phyloP scores from a whole-genome alignment of 2,329 filamentous ascomycete genomes.

The Cladosporium sp. region DNA sequence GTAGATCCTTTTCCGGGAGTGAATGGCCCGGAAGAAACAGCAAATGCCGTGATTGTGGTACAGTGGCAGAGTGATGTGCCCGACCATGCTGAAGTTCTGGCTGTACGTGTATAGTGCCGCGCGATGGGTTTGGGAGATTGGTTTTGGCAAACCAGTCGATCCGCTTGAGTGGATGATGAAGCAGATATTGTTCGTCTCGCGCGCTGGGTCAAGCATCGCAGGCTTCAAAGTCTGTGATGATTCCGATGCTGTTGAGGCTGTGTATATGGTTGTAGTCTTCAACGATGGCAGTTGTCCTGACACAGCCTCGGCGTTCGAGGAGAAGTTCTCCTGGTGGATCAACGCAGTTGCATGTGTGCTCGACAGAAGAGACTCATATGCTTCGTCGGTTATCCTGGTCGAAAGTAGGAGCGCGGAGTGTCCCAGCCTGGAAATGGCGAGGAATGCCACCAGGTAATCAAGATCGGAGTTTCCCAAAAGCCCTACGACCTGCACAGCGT shows the following conservation, averaged over 20 bases:
- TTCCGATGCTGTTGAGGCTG: constrained; percentile 7
- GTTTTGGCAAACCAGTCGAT: constrained; percentile 58
- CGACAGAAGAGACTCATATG: constrained; percentile 45
- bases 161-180: constrained; percentile 48
- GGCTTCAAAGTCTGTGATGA: constrained; percentile 2
- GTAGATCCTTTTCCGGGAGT: constrained; percentile 44
- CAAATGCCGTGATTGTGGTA: constrained; percentile 56
- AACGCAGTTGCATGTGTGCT: constrained; percentile 32
- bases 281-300: constrained; percentile 19
- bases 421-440: constrained; percentile 52
- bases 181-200: constrained; percentile 29
- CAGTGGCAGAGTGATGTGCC: constrained; percentile 52
- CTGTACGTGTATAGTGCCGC: constrained; percentile 45
- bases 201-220: constrained; percentile 22
- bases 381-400: constrained; percentile 47
- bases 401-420: constrained; percentile 52
- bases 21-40: constrained; percentile 49
- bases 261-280: constrained; percentile 29
- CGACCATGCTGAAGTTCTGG: constrained; percentile 40
- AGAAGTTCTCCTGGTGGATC: constrained; percentile 20
- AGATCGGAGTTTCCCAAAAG: constrained; percentile 50
- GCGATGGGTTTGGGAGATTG: constrained; percentile 53
- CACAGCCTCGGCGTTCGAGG: constrained; percentile 23
- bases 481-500: constrained; percentile 37
- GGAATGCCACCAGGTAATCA: constrained; percentile 49